Conservation (phyloP, 768 basidiomycete species). For the Suillus spraguei region DNA sequence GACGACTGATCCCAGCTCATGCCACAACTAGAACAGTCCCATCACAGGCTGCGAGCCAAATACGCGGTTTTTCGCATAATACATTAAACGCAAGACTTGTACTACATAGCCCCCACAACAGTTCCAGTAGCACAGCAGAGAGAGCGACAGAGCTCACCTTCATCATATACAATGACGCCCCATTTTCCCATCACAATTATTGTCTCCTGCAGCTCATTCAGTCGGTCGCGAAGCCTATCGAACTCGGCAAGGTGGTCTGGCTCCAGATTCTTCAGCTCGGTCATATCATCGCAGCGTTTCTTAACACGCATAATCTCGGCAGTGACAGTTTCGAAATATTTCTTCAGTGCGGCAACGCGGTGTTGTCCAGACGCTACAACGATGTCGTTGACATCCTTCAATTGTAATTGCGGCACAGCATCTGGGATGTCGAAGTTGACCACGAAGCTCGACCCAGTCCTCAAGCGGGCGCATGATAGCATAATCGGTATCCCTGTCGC, state of each 20-base stretch:
- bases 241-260: neutral
- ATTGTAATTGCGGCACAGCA: neutral
- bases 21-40: too few relatives aligned
- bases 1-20: too few relatives aligned
- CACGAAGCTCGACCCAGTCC: neutral
- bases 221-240: neutral
- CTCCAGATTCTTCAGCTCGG: neutral
- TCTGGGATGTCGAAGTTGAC: neutral
- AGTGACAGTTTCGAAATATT: neutral
- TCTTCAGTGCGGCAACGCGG: neutral
- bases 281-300: neutral
- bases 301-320: neutral
- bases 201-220: neutral
- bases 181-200: neutral
- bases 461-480: neutral
- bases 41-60: too few relatives aligned
- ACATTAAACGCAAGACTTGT: too few relatives aligned
- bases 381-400: neutral
- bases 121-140: too few relatives aligned
- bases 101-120: too few relatives aligned
- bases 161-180: neutral
- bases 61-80: too few relatives aligned
- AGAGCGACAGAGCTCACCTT: neutral
- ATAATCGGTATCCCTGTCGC: neutral
- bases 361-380: neutral